Base-by-base conservation (phyloP, 208 protist species). In the Phytomonas sp. region DNA sequence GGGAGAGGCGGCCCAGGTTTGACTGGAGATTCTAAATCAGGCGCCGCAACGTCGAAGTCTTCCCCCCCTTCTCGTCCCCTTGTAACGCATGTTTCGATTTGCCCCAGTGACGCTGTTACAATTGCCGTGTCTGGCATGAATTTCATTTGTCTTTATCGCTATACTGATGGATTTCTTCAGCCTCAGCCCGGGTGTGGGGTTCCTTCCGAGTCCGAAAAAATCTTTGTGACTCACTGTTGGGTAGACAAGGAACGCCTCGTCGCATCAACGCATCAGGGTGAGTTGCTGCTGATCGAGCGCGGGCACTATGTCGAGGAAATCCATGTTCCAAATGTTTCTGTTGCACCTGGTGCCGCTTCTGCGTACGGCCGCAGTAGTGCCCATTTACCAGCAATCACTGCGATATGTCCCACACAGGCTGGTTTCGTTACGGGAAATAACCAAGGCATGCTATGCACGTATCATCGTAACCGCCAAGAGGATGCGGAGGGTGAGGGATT, bases 191-290 rank as follows among this genome's bases (percentile, higher is more conserved):
- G 62, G 51, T 74, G 75, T 59, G 80, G 78, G 62, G 83, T 86
- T 65, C 71, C 75, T 73, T 37, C 33, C 36, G 61, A 62, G 60
- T 43, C 32, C n/a, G 43, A 31, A 36, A 86, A 96, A 65, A 78
- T 85, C 71, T 98, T 98, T 73, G 65, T 93, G 28, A 94, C 85
- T 23, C 96, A 98, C 78, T 43, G 80, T 23, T 99, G 97, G 96
- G 66, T 98, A 61, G 79, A 75, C 20, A 71, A 59, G 31, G 81
- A 93, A 32, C 80, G 87, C n/a, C 67, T 98, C 28, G 76, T 98
- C 11, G 83, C 91, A 32, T 85, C 91, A 6, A 98, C 95, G 4
- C 79, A 88, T 34, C 80, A 68, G 23, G 94, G 91, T 62, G 83
- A 93, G 23, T 77, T 98, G 64, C 66, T 96, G 20, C 69, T 98